phyloP scores from a whole-genome alignment of 1,139 yeast genomes.

The Diutina catenulata region DNA sequence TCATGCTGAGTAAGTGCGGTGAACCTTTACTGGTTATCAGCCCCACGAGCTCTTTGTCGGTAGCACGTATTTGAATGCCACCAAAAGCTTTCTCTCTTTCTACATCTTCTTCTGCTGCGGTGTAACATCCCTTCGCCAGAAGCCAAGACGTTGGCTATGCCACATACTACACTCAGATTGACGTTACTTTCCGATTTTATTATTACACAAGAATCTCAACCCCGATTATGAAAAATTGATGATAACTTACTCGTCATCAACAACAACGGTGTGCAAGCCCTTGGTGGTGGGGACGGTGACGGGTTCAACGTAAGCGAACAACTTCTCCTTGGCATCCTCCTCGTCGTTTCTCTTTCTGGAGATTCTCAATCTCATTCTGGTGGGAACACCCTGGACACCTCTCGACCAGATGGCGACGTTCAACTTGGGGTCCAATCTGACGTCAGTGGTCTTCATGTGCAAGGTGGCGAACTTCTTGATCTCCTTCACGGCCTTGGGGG shows the following conservation, averaged over 20 bases:
- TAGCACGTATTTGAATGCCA: no score
- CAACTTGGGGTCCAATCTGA: slow-evolving; percentile 97
- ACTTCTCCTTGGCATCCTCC: slow-evolving; percentile 98
- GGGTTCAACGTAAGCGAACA: slow-evolving; percentile 97
- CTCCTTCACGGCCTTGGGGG: slow-evolving; percentile 99
- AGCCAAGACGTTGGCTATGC: no score
- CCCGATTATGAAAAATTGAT: slow-evolving; percentile 8
- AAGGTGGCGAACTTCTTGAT: slow-evolving; percentile 96
- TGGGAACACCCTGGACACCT: slow-evolving; percentile 99
- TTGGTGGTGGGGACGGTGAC: slow-evolving; percentile 89
- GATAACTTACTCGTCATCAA: slow-evolving; percentile 71
- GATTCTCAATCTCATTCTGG: slow-evolving; percentile 97
- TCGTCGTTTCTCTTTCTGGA: slow-evolving; percentile 99
- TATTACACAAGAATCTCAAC: no score
- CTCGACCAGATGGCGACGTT: slow-evolving; percentile 99
- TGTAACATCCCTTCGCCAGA: no score
- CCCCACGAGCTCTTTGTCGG: no score
- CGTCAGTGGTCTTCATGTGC: slow-evolving; percentile 99
- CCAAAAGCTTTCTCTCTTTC: no score
- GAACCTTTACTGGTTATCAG: no score
- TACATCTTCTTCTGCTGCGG: no score
- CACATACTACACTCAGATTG: no score
- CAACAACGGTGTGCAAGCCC: slow-evolving; percentile 97
- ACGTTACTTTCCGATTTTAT: no score
- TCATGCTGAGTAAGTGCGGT: no score